phyloP scores from a whole-genome alignment of 1,284 basidiomycete genomes.

The Irpex sp. region DNA sequence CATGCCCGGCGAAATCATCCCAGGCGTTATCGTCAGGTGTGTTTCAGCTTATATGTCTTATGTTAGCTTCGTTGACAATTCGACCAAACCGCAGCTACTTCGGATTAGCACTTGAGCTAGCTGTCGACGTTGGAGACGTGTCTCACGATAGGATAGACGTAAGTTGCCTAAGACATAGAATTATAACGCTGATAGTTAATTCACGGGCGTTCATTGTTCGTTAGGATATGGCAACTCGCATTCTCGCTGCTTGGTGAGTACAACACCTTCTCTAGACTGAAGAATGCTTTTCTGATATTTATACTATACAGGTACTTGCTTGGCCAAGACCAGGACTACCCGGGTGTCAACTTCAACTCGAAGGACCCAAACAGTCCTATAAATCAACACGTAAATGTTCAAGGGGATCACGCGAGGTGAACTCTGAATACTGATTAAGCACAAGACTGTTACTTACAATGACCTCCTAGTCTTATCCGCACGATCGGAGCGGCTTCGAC shows the following conservation, averaged over 20 bases:
- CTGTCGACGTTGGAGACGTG: constrained; percentile 13
- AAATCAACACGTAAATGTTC: constrained; percentile 59
- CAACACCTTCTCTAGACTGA: not conserved
- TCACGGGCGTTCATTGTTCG: too few relatives aligned
- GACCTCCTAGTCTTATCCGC: constrained; percentile 47
- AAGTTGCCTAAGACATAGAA: constrained; percentile 35
- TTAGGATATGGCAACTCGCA: constrained; percentile 57
- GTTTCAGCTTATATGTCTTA: not conserved
- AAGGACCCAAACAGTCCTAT: constrained; percentile 28
- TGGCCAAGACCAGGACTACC: constrained; percentile 59
- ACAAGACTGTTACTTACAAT: too few relatives aligned
- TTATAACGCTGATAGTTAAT: constrained; percentile 21
- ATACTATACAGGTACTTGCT: constrained; percentile 44
- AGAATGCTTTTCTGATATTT: too few relatives aligned
- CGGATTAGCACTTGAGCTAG: constrained; percentile 10
- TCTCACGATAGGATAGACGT: constrained; percentile 14
- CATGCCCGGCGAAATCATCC: constrained; percentile 53
- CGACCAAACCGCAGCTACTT: constrained; percentile 13
- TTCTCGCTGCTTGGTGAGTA: constrained; percentile 51
- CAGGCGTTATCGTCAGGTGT: constrained; percentile 15
- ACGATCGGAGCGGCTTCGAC: constrained; percentile 68
- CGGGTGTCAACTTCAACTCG: constrained; percentile 39
- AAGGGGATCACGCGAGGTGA: constrained; percentile 62
- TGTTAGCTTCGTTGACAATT: not conserved
- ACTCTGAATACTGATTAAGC: constrained; percentile 4